Evolutionary conservation across 78 protist species (phyloP).

Genomic region (Dictyostelium capitatum): DNA sequence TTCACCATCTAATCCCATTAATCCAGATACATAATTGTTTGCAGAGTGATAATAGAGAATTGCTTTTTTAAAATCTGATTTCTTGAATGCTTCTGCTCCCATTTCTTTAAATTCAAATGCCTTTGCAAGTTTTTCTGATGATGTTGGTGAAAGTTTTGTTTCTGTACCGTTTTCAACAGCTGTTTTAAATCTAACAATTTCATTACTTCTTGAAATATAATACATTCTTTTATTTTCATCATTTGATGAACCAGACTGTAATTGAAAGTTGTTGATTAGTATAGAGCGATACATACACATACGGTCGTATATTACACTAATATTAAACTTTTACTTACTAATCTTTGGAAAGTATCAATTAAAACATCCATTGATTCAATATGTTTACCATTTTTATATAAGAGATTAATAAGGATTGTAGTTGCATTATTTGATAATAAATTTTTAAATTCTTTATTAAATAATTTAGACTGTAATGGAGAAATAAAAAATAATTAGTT

Average conservation of each 20-base stretch:
- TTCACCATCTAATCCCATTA: conserved; percentile 22
- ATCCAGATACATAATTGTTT: conserved; percentile 56
- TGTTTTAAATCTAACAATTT: background rate
- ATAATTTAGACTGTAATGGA: background rate
- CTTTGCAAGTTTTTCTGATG: conserved; percentile 32
- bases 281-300: background rate
- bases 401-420: background rate
- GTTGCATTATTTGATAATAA: background rate
- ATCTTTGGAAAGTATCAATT: background rate
- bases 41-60: conserved; percentile 62
- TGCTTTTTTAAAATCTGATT: conserved; percentile 35
- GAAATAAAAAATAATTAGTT: background rate
- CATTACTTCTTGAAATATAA: conserved; percentile 29
- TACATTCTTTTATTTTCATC: conserved; percentile 50
- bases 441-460: background rate
- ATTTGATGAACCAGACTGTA: background rate
- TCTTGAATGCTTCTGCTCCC: conserved; percentile 54
- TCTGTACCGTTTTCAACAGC: conserved; percentile 19
- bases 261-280: no score
- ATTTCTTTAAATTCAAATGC: conserved; percentile 54
- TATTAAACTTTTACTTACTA: background rate
- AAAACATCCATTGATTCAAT: background rate
- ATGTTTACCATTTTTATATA: conserved; percentile 3
- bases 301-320: background rate
- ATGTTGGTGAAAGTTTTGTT: conserved; percentile 46